phyloP scores from a whole-genome alignment of 352 stramenopile genomes.

The Pythium aristosporum region DNA sequence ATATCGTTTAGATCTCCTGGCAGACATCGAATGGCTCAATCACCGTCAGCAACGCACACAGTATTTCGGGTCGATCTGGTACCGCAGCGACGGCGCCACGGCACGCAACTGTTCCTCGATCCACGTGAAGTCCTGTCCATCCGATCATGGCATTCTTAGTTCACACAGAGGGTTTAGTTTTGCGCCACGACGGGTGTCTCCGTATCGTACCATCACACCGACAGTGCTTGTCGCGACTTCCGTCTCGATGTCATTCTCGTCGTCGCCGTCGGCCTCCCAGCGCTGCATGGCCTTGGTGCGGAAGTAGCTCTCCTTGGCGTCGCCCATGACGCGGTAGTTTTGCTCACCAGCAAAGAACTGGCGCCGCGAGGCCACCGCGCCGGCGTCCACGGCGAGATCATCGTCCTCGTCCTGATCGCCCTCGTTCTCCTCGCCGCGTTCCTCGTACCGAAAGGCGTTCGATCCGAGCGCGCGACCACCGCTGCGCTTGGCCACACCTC shows the following conservation, averaged over 20 bases:
- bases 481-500: constrained; percentile 14
- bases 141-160: neutral
- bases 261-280: constrained; percentile 60
- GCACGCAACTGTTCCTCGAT: constrained; percentile 54
- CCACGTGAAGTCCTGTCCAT: constrained; percentile 62
- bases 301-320: constrained; percentile 48
- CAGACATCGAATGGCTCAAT: neutral
- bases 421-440: constrained; percentile 31
- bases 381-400: neutral
- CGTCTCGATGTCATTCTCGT: constrained; percentile 21
- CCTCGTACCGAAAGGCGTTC: constrained; percentile 70
- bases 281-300: constrained; percentile 62
- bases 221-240: constrained; percentile 27
- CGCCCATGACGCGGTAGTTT: constrained; percentile 41
- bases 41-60: constrained; percentile 41
- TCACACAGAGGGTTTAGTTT: neutral
- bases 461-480: constrained; percentile 43
- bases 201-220: constrained; percentile 5
- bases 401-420: constrained; percentile 6
- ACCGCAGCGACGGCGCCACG: constrained; percentile 50
- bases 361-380: constrained; percentile 21
- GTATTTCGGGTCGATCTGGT: constrained; percentile 73
- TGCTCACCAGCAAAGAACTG: constrained; percentile 72
- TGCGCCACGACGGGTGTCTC: neutral
- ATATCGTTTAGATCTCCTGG: neutral